Evolutionary conservation across 2,329 filamentous ascomycete genomes (phyloP), one percentile per base, ranked within the genome.

Genomic region (Alternaria solani): DNA sequence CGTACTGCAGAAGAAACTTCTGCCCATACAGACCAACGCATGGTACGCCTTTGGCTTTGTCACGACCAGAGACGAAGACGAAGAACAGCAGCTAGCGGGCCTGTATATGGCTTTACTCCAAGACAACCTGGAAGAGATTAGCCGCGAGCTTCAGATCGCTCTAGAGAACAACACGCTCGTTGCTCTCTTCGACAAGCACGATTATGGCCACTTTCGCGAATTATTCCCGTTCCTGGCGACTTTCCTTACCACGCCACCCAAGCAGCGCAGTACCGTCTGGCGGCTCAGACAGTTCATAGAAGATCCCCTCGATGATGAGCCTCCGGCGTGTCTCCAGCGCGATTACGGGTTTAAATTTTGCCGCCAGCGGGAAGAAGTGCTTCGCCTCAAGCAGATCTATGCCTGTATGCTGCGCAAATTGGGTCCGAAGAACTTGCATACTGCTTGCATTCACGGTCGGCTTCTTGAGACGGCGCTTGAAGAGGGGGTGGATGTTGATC

Each of bases 321-420:
- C 72, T 0, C 38, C 48, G 1, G 49, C 60, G 0, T 57, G 41
- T 3, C 39, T 73, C 0, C 55, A 59, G 5, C 58, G 65, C 0
- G 72, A 75, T 26, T 75, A 70, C 8, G 71, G 71, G 0, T 72
- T 70, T 18, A 44, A 32, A 0, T 51, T 53, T 7, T 69, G 66
- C 16, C 57, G 28, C 0, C 52, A 57, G 1, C 58, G 68, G 5
- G 63, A 75, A 0, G 63, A 74, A 5, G 68, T 73, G 0, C 11
- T n/a, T 3, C 20, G 16, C 0, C 43, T 71, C 5, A 74, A 70
- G 30, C 11, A 12, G 0, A 57, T 72, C 1, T 72, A 74, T 51
- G 2, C 1, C 3, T 9, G 23, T 1, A 39, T 72, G 2, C 49
- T 72, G 0, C 16, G 51, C 1, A 62, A 62, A 8, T 1, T 43